Percentiles rank a stretch among this genome's conserved stretches.
phyloP scores from a whole-genome alignment of 129 eudicot species.

The Silybum marianum region DNA sequence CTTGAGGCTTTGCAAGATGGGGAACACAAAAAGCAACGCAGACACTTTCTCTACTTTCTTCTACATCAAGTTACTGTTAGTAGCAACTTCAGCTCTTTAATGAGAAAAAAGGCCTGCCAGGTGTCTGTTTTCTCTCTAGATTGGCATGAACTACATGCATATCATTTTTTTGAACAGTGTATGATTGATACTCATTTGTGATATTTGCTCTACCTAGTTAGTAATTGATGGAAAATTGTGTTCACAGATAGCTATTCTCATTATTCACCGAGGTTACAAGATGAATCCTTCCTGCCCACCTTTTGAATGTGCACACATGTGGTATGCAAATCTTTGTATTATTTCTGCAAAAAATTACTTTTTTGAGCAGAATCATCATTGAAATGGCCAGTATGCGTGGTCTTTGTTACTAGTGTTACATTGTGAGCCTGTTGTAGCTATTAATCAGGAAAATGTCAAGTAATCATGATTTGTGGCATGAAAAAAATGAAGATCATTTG shows the following conservation, averaged over 20 bases:
- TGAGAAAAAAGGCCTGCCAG: slow-evolving; percentile 98
- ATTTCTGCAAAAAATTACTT: background rate
- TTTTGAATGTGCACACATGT: slow-evolving; percentile 96
- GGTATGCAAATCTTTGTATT: slow-evolving; percentile 44
- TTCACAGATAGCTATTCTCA: slow-evolving; percentile 88
- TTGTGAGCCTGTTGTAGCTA: background rate
- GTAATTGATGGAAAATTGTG: slow-evolving; percentile 28
- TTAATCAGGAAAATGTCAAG: background rate
- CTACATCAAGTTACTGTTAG: slow-evolving; percentile 97
- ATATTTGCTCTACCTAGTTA: slow-evolving; percentile 13
- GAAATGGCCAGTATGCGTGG: background rate
- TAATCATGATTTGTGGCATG: background rate
- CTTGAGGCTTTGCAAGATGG: slow-evolving; percentile 98
- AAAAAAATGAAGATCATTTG: background rate
- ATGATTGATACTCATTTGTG: slow-evolving; percentile 10
- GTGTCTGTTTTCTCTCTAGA: slow-evolving; percentile 33
- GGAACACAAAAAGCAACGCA: slow-evolving; percentile 86
- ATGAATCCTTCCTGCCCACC: slow-evolving; percentile 97
- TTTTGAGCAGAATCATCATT: background rate
- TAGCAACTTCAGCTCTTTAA: slow-evolving; percentile 87
- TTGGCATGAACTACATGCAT: slow-evolving; percentile 2
- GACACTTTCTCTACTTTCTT: slow-evolving; percentile 80
- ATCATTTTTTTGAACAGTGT: background rate
- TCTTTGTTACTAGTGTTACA: background rate
- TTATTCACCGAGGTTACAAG: slow-evolving; percentile 85